Evolutionary conservation across 352 stramenopile genomes (phyloP).

Genomic region (Globisporangium okanoganense): DNA sequence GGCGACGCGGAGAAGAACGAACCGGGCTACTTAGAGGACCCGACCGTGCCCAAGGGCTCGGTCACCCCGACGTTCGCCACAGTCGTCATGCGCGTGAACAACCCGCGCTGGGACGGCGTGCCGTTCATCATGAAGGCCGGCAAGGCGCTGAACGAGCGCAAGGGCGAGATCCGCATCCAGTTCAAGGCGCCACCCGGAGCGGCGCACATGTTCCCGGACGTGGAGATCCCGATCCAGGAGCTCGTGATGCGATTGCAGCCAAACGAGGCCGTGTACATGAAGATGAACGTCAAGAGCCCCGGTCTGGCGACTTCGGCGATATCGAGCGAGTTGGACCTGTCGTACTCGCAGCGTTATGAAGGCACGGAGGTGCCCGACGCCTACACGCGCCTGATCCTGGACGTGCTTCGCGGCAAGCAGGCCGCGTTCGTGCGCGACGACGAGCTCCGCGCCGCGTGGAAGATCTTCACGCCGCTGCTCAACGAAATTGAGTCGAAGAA

Average conservation of each 20-base stretch:
- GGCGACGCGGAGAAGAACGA: slow-evolving; percentile 73
- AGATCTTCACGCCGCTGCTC: slow-evolving; percentile 98
- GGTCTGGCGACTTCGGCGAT: slow-evolving; percentile 89
- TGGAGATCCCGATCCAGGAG: slow-evolving; percentile 92
- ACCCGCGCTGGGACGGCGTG: slow-evolving; percentile 94
- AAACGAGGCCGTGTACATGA: slow-evolving; percentile 96
- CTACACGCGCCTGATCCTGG: slow-evolving; percentile 97
- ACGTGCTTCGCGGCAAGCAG: slow-evolving; percentile 95
- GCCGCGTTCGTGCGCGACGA: slow-evolving; percentile 97
- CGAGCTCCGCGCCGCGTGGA: slow-evolving; percentile 95
- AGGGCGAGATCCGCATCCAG: slow-evolving; percentile 96
- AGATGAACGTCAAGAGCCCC: slow-evolving; percentile 96
- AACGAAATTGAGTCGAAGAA: slow-evolving; percentile 93
- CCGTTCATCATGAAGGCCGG: slow-evolving; percentile 99
- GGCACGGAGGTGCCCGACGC: slow-evolving; percentile 92
- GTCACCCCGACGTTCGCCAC: slow-evolving; percentile 92
- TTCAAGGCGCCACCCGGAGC: slow-evolving; percentile 92
- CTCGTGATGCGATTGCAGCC: slow-evolving; percentile 97
- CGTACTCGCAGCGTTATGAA: slow-evolving; percentile 90
- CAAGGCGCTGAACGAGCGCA: slow-evolving; percentile 97
- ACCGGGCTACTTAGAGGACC: slow-evolving; percentile 94
- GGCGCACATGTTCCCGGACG: slow-evolving; percentile 88
- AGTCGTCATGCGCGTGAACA: slow-evolving; percentile 92
- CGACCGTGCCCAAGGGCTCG: slow-evolving; percentile 92
- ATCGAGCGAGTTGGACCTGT: slow-evolving; percentile 96